These are phyloP conservation scores for Raphidocelis subcapitata DNA, from an alignment of 139 green algal genomes.

Conservation along the genomic window DNA sequence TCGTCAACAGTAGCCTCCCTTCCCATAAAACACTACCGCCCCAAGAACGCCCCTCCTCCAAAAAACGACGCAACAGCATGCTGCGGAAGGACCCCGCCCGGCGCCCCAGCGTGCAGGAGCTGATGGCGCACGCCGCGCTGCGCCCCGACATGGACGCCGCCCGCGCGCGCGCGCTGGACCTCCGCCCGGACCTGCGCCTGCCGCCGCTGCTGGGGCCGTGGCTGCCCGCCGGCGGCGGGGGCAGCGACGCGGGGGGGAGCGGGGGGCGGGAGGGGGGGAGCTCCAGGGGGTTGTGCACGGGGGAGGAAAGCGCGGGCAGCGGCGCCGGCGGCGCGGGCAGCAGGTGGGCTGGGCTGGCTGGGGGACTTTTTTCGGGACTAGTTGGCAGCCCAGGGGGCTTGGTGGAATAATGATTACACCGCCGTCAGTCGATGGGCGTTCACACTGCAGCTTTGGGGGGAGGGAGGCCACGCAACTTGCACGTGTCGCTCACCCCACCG, in stretches of 20 bases:
- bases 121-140: slow-evolving; percentile 33
- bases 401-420: too few relatives aligned
- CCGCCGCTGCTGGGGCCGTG: slow-evolving; percentile 4
- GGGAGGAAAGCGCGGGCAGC: neutral
- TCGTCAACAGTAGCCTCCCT: too few relatives aligned
- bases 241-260: neutral
- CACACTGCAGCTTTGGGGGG: too few relatives aligned
- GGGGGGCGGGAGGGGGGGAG: neutral
- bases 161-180: slow-evolving; percentile 10
- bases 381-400: too few relatives aligned
- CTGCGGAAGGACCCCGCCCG: slow-evolving; percentile 44
- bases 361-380: too few relatives aligned
- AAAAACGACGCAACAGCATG: slow-evolving; percentile 37
- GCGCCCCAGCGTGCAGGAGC: slow-evolving; percentile 36
- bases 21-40: too few relatives aligned
- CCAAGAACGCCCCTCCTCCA: neutral
- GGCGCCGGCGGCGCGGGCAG: too few relatives aligned
- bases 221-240: neutral
- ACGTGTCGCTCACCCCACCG: too few relatives aligned
- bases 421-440: too few relatives aligned
- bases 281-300: neutral
- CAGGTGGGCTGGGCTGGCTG: too few relatives aligned
- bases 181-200: slow-evolving; percentile 26
- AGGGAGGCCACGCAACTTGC: too few relatives aligned
- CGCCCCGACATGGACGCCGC: slow-evolving; percentile 25